Conservation (phyloP, 805 yeast genomes). For the Candida taoyuanica region DNA sequence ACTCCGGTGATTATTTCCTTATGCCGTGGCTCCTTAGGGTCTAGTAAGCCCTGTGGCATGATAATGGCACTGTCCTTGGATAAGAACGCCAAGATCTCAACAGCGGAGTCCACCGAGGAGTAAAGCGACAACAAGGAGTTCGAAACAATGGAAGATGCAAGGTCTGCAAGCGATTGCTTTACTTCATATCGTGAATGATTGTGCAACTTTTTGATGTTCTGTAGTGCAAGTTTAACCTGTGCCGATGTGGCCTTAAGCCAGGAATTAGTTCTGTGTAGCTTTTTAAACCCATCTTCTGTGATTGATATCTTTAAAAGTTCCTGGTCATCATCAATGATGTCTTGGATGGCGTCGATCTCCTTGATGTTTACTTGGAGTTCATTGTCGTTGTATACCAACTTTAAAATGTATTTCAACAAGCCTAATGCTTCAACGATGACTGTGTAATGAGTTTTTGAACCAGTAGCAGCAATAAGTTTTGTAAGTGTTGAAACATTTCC, state of each 20-base stretch:
- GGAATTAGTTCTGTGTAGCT: constrained; percentile 38
- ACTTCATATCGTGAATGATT: constrained; percentile 32
- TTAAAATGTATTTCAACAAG: constrained; percentile 29
- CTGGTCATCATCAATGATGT: constrained; percentile 9
- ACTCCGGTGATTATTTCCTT: constrained; percentile 11
- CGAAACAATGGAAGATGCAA: constrained; percentile 30
- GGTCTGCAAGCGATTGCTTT: constrained; percentile 27
- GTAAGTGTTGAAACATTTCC: constrained; percentile 45
- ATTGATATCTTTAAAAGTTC: constrained; percentile 18
- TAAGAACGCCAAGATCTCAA: constrained; percentile 32
- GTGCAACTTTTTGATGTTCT: constrained; percentile 21
- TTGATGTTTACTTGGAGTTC: constrained; percentile 29
- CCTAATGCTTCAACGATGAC: constrained; percentile 31
- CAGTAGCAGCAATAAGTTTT: constrained; percentile 32
- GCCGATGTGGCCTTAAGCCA: constrained; percentile 54
- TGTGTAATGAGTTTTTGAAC: constrained; percentile 33
- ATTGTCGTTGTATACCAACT: constrained; percentile 38
- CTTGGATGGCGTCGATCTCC: constrained; percentile 20
- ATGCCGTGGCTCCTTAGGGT: constrained; percentile 13
- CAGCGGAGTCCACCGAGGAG: constrained; percentile 31
- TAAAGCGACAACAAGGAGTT: constrained; percentile 34
- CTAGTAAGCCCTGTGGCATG: constrained; percentile 3
- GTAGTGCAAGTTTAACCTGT: constrained; percentile 45
- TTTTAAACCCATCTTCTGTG: constrained; percentile 19
- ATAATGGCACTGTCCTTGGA: constrained; percentile 18